Evolutionary conservation across 306 rosid genomes (phyloP), one percentile per base, ranked within the genome.

Genomic region (Malus fusca): DNA sequence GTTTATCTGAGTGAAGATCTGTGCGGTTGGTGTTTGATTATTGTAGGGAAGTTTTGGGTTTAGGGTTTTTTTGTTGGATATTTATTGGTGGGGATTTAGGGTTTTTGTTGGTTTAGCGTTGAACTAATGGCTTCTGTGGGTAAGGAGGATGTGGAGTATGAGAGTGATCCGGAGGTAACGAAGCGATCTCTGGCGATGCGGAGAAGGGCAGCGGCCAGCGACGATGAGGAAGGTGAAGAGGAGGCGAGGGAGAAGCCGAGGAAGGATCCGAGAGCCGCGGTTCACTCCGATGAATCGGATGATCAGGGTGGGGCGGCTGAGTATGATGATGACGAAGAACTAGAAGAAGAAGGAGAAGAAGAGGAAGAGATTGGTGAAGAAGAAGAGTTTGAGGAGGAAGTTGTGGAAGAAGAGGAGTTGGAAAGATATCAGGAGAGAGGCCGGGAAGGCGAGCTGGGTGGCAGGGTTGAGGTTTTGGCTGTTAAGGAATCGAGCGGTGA

Each of bases 81-180:
- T 28, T 77, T 65, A 51, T 78, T 66, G 77, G 71, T 63, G 58
- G 83, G 65, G 80, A 77, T 63, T 86, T 78, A 70, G 75, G 91
- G 79, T 74, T 84, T 80, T 74, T 43, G 18, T 23, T 69, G 18
- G 68, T 56, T 67, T 66, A 84, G 79, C 40, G 75, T 79, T 56
- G 80, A 40, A 73, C 60, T 25, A 74, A 90, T 90, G 98, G 91
- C 90, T 75, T 30, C 80, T 15, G 66, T 78, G 31, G 86, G 85
- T 48, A 94, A 87, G 83, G 96, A 90, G 63, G 96, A 92, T 62
- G 75, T 87, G 71, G 96, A 90, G 42, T 92, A 90, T 71, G 96
- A 92, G 28, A 92, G 98, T 85, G 98, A 92, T 88, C 98, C 98
- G 7, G 96, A 92, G 78, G 98, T 88, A 65, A 87, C 46, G 17